Conservation (phyloP, 345 rosid species). For the Xanthoceras sorbifolium region DNA sequence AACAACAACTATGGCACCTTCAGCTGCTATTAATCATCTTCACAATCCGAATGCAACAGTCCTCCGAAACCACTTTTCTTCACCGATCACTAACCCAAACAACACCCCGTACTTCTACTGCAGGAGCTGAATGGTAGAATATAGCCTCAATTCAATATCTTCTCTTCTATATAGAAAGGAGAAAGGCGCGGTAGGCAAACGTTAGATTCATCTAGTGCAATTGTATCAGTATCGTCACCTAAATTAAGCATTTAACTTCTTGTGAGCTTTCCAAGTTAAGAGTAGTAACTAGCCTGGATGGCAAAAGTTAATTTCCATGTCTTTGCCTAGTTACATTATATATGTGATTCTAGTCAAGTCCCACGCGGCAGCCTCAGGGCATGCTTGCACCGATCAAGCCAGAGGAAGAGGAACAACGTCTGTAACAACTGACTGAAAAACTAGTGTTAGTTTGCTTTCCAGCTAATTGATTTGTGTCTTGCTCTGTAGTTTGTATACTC, state of each 20-base stretch:
- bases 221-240: neutral
- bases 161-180: neutral
- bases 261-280: too few species aligned
- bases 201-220: conserved; percentile 7
- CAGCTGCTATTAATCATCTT: conserved; percentile 37
- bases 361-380: neutral
- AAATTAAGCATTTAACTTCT: neutral
- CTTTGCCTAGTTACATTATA: too few species aligned
- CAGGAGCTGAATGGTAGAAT: conserved; percentile 24
- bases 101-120: conserved; percentile 36
- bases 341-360: too few species aligned
- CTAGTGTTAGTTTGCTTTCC: neutral
- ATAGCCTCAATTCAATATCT: neutral
- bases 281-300: neutral
- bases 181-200: conserved; percentile 2
- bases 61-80: conserved; percentile 21
- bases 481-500: too few species aligned
- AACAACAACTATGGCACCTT: conserved; percentile 30
- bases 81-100: conserved; percentile 25
- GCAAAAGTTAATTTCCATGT: too few species aligned
- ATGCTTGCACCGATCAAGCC: neutral
- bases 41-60: conserved; percentile 22
- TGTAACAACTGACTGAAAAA: neutral
- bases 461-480: neutral
- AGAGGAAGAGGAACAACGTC: neutral